phyloP scores from a whole-genome alignment of 441 rosid genomes.

The Jatropha podagrica region DNA sequence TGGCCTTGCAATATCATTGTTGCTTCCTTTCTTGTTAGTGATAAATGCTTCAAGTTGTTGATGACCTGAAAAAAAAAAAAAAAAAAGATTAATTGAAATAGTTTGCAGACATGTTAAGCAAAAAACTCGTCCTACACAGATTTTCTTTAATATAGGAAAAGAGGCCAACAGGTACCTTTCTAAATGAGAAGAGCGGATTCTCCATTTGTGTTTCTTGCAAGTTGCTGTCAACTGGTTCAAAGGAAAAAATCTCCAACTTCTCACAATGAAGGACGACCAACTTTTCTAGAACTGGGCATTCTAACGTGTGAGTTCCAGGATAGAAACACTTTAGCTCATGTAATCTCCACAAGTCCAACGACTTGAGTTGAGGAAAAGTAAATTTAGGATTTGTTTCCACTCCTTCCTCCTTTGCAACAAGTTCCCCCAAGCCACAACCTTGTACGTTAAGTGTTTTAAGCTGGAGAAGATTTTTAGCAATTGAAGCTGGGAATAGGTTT shows the following conservation, averaged over 20 bases:
- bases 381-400: constrained; percentile 1
- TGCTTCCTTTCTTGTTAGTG: not conserved
- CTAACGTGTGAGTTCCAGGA: constrained; percentile 16
- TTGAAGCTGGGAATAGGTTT: constrained; percentile 27
- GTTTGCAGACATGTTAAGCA: not conserved
- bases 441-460: constrained; percentile 11
- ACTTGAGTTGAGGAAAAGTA: constrained; percentile 7
- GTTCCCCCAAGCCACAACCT: constrained; percentile 21
- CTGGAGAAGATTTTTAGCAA: constrained; percentile 20
- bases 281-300: not conserved
- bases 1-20: not conserved
- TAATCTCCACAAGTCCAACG: not conserved
- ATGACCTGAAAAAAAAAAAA: constrained; percentile 9
- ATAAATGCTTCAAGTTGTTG: constrained; percentile 14
- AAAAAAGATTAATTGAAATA: not conserved
- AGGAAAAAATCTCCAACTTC: not conserved
- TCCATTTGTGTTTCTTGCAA: not conserved
- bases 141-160: not conserved
- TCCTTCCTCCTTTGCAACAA: constrained; percentile 17
- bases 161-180: not conserved
- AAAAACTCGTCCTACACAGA: not conserved
- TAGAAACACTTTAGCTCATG: constrained; percentile 7
- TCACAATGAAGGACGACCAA: not conserved
- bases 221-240: not conserved
- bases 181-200: constrained; percentile 5